These are phyloP conservation scores for Centaurea solstitialis DNA, from an alignment of 129 eudicot species.

Conservation along the genomic window DNA sequence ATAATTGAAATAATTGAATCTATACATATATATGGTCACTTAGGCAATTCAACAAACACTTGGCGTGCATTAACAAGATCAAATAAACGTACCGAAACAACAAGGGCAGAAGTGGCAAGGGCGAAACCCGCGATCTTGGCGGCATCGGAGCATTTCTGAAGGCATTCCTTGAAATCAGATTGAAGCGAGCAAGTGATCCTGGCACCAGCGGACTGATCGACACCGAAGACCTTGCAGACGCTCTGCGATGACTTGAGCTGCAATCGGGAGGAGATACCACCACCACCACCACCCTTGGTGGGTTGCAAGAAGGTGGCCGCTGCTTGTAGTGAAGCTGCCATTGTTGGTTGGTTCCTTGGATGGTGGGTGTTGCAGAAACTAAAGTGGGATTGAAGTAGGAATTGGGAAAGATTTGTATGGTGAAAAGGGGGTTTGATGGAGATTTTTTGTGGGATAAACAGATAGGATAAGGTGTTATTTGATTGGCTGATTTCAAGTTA, in stretches of 20 bases:
- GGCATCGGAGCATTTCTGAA: constrained; percentile 74
- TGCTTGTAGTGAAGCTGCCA: constrained; percentile 80
- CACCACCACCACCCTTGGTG: constrained; percentile 39
- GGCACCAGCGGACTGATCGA: constrained; percentile 40
- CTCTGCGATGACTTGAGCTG: constrained; percentile 65
- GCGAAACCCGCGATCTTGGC: constrained; percentile 93
- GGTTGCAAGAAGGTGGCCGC: constrained; percentile 82
- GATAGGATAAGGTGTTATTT: constrained; percentile 71
- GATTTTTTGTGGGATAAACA: constrained; percentile 52
- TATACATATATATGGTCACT: background rate
- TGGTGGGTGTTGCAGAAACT: constrained; percentile 7
- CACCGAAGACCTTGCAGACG: constrained; percentile 65
- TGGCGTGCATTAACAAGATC: background rate
- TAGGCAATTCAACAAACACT: constrained; percentile 10
- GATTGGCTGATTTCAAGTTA: constrained; percentile 48
- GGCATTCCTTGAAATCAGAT: constrained; percentile 71
- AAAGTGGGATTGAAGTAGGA: constrained; percentile 38
- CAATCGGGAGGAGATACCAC: constrained; percentile 32
- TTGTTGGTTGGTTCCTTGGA: constrained; percentile 27
- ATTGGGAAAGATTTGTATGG: constrained; percentile 35
- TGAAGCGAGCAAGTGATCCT: constrained; percentile 79
- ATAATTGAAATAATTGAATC: background rate
- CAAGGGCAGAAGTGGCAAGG: constrained; percentile 89
- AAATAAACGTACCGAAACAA: constrained; percentile 62
- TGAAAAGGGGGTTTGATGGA: constrained; percentile 35